A percentile compares a stretch with the other conserved stretches of the same genome.
Conservation (phyloP, 352 stramenopile species). For the Phytophthora idaei region DNA sequence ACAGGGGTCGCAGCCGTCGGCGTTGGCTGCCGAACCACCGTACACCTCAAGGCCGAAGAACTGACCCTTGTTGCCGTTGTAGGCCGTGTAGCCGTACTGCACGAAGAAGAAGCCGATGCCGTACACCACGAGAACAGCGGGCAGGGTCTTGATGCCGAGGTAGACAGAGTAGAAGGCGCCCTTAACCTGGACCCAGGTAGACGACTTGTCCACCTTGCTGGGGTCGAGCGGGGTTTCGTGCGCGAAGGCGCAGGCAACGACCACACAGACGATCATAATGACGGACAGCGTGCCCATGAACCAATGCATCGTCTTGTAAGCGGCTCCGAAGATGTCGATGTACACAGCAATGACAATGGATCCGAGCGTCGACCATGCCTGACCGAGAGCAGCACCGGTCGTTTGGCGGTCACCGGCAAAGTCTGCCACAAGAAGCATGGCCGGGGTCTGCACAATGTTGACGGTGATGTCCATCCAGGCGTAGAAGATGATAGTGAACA, state of each 20-base stretch:
- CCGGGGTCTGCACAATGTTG: constrained; percentile 28
- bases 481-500: constrained; percentile 31
- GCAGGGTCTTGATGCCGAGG: constrained; percentile 36
- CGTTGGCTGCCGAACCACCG: constrained; percentile 27
- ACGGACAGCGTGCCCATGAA: constrained; percentile 34
- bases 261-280: constrained; percentile 42
- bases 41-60: constrained; percentile 54
- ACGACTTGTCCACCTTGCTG: constrained; percentile 16
- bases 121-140: constrained; percentile 35
- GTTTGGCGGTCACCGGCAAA: constrained; percentile 57
- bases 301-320: constrained; percentile 37
- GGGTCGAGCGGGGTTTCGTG: constrained; percentile 42
- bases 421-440: constrained; percentile 41
- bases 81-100: constrained; percentile 48
- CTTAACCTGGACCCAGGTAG: constrained; percentile 23
- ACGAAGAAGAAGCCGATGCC: constrained; percentile 38
- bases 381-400: constrained; percentile 38
- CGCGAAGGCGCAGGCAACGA: constrained; percentile 24
- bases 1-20: constrained; percentile 36
- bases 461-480: constrained; percentile 33
- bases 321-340: constrained; percentile 47
- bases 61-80: constrained; percentile 54
- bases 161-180: constrained; percentile 39
- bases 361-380: constrained; percentile 41
- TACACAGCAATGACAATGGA: constrained; percentile 39